Conservation (phyloP, 768 basidiomycete species). For the Fistulinella prunicolor region DNA sequence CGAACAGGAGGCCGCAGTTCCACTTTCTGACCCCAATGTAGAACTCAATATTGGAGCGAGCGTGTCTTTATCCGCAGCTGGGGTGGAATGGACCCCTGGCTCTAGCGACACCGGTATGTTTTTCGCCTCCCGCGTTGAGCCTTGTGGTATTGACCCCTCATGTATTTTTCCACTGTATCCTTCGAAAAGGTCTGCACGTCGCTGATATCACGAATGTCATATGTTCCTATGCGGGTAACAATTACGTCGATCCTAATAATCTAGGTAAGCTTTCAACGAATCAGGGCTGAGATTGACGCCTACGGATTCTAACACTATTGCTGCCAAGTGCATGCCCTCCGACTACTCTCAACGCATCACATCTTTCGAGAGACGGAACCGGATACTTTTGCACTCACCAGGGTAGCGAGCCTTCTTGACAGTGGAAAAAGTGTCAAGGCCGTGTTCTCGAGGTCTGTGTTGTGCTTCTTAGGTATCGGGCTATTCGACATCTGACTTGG, state of each 20-base stretch:
- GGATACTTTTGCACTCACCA: conserved; percentile 69
- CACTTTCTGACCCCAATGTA: background rate
- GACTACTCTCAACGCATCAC: conserved; percentile 77
- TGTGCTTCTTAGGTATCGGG: background rate
- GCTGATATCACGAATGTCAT: conserved; percentile 23
- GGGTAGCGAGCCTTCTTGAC: conserved; percentile 66
- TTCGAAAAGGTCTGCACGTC: conserved; percentile 20
- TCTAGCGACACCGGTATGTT: conserved; percentile 5
- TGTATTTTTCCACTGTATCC: background rate
- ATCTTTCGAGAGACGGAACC: conserved; percentile 67
- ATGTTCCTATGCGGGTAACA: conserved; percentile 12
- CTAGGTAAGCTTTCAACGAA: conserved; percentile 10
- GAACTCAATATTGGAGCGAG: too few species aligned
- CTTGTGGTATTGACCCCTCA: background rate
- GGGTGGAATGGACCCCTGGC: too few species aligned
- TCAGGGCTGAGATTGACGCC: background rate
- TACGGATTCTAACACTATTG: background rate
- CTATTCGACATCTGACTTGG: background rate
- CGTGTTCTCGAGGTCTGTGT: conserved; percentile 45
- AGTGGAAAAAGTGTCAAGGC: conserved; percentile 56
- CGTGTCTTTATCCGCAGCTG: too few species aligned
- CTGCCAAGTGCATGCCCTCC: conserved; percentile 61
- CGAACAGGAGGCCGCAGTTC: background rate
- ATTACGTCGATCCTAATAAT: conserved; percentile 18
- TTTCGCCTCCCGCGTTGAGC: background rate